Conservation (phyloP, 768 basidiomycete genomes). For the Candolleomyces efflorescens region DNA sequence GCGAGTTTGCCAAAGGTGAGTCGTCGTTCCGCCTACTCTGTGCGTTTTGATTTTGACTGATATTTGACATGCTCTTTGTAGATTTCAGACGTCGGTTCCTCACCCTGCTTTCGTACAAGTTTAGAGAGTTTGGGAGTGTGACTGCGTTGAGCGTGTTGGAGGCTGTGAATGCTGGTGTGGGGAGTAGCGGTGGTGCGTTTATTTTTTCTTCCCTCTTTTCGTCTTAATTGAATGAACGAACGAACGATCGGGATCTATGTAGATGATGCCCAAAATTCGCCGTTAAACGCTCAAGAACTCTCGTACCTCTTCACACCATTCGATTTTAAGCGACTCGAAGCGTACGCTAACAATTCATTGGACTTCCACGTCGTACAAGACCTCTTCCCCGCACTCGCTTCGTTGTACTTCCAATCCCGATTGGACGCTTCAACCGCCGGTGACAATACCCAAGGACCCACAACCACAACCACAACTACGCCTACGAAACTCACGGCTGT, state of each 20-base stretch:
- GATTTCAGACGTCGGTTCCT: constrained; percentile 94
- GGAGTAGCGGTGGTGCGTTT: too few relatives aligned
- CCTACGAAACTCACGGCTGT: constrained; percentile 73
- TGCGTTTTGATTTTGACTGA: too few relatives aligned
- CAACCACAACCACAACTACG: not conserved
- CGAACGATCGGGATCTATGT: not conserved
- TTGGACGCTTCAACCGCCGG: constrained; percentile 30
- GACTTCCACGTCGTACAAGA: constrained; percentile 97
- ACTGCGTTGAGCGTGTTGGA: constrained; percentile 87
- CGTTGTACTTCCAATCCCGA: constrained; percentile 81
- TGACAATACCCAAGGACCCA: too few relatives aligned
- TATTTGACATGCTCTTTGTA: constrained; percentile 28
- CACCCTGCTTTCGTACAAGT: constrained; percentile 85
- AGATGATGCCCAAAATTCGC: not conserved
- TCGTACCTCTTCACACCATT: constrained; percentile 77
- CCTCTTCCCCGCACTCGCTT: constrained; percentile 74
- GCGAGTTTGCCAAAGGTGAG: constrained; percentile 82
- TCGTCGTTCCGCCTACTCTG: too few relatives aligned
- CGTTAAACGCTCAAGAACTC: constrained; percentile 32
- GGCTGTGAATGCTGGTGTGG: constrained; percentile 62
- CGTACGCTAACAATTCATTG: constrained; percentile 93
- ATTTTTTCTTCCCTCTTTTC: constrained; percentile 27
- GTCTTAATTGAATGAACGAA: constrained; percentile 25
- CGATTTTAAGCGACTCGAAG: constrained; percentile 92
- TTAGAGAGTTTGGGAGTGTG: constrained; percentile 89